A percentile compares a stretch with the other conserved stretches of the same genome.
These are phyloP conservation scores for Candida pseudofarinosa DNA, from an alignment of 805 yeast species.

Conservation along the genomic window DNA sequence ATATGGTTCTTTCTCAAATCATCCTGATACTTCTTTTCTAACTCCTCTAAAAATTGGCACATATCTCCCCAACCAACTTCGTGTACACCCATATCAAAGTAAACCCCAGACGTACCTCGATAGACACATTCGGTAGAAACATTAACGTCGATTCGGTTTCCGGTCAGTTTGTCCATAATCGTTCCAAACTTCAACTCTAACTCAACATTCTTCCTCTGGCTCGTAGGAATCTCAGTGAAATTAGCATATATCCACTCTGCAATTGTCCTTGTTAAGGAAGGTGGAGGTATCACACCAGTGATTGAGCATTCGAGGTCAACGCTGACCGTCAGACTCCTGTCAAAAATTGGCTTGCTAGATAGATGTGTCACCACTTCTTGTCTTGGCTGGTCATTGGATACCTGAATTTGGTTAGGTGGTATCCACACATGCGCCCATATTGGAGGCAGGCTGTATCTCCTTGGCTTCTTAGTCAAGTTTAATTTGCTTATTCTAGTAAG, in stretches of 20 bases:
- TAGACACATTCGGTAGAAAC: constrained; percentile 65
- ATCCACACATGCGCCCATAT: constrained; percentile 81
- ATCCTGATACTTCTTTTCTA: constrained; percentile 48
- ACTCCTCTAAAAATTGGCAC: constrained; percentile 49
- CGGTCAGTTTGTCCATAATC: constrained; percentile 59
- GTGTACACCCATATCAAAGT: constrained; percentile 64
- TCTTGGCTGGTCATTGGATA: not conserved
- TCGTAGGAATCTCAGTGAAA: constrained; percentile 56
- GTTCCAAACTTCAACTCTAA: constrained; percentile 73
- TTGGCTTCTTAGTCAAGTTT: constrained; percentile 45
- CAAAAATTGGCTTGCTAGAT: constrained; percentile 27
- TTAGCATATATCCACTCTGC: constrained; percentile 90
- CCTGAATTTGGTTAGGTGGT: constrained; percentile 26
- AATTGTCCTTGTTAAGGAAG: constrained; percentile 74
- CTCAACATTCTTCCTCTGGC: constrained; percentile 55
- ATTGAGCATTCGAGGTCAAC: constrained; percentile 49
- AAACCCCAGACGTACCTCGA: constrained; percentile 52
- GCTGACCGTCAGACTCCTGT: constrained; percentile 26
- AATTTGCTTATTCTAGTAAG: constrained; percentile 20
- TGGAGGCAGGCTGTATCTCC: constrained; percentile 62
- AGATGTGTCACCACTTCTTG: constrained; percentile 6
- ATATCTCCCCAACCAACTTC: constrained; percentile 57
- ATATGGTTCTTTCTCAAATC: constrained; percentile 20
- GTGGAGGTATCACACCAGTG: constrained; percentile 73
- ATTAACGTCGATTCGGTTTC: constrained; percentile 60